Conservation (phyloP, 2,329 filamentous ascomycete species). For the Fusarium nurragi region DNA sequence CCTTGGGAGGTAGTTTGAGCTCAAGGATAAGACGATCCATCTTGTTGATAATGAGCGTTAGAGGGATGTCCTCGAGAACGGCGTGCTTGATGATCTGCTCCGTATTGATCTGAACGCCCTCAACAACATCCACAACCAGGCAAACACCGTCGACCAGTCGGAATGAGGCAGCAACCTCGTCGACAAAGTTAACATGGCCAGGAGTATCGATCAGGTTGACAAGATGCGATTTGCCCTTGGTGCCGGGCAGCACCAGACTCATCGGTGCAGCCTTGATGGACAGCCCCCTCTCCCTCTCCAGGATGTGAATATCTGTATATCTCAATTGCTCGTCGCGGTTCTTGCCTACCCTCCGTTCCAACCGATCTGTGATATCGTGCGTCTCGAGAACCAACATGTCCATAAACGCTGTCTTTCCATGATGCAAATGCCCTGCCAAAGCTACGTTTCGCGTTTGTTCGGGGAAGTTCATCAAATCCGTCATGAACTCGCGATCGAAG, state of each 20-base stretch:
- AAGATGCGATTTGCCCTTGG: constrained; percentile 92
- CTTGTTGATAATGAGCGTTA: constrained; percentile 95
- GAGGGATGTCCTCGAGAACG: constrained; percentile 85
- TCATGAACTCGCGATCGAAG: constrained; percentile 91
- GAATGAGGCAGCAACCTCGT: constrained; percentile 90
- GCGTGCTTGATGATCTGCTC: constrained; percentile 98
- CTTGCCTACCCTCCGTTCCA: constrained; percentile 83
- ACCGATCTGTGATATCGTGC: constrained; percentile 81
- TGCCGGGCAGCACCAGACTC: constrained; percentile 88
- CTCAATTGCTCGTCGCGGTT: constrained; percentile 88
- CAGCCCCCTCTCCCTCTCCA: constrained; percentile 88
- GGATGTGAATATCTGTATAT: constrained; percentile 91
- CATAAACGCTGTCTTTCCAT: constrained; percentile 98
- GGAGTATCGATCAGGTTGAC: constrained; percentile 96
- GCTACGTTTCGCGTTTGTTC: constrained; percentile 94
- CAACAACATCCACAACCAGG: constrained; percentile 93
- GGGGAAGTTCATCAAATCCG: constrained; percentile 94
- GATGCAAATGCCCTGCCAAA: constrained; percentile 90
- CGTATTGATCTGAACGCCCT: constrained; percentile 98
- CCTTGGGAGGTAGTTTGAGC: constrained; percentile 89
- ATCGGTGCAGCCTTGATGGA: constrained; percentile 95
- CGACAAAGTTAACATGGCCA: constrained; percentile 97
- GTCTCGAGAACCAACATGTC: constrained; percentile 98
- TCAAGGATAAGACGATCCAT: constrained; percentile 95
- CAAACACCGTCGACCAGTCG: constrained; percentile 92